Base-by-base conservation (phyloP, 345 rosid genomes). In the Geranium rotundifolium region DNA sequence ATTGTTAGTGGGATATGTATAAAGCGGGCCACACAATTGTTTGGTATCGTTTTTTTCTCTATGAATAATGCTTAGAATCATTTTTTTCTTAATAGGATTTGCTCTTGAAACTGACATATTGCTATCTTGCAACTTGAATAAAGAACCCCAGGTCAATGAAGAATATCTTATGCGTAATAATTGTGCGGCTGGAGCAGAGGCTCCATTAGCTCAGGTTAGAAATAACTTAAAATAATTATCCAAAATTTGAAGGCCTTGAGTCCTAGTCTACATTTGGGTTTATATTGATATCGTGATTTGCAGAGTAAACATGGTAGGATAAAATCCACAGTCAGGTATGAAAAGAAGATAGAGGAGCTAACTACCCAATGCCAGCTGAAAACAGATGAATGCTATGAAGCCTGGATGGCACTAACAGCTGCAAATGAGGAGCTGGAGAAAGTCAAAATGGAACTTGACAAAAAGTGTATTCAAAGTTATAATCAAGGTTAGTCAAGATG, bases 301-400 rank as follows among this genome's bases (percentile, higher is more conserved):
- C 84, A 92, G 98, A 85, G 82, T 82, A 86, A 82, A 70, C 71
- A 83, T 71, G 66, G 87, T 78, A 78, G 90, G 67, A 70, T 75
- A 31, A 93, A 86, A 80, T 81, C 85, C 70, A 80, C 85, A 54
- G 83, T 83, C 15, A 84, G 84, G 69, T 90, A 88, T 71, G 96
- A 93, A 80, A 90, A 76, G 73, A 84, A 78, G 77, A 93, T 93
- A 69, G 74, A 82, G 66, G 91, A 90, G 70, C 97, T 93, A 67
- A 75, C 76, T 31, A 49, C 66, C 61, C 81, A 72, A 65, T 88
- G 82, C 64, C 86, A 84, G 69, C 89, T 61, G 31, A 90, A 90
- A 83, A 66, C 90, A 54, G 81, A 88, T 73, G 99, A 93, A 80
- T 93, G 99, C 68, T 91, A 86, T 62, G 91, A 93, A 74, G 99